Conservation (phyloP, 2,329 filamentous ascomycete species). For the Aureobasidium sp. region DNA sequence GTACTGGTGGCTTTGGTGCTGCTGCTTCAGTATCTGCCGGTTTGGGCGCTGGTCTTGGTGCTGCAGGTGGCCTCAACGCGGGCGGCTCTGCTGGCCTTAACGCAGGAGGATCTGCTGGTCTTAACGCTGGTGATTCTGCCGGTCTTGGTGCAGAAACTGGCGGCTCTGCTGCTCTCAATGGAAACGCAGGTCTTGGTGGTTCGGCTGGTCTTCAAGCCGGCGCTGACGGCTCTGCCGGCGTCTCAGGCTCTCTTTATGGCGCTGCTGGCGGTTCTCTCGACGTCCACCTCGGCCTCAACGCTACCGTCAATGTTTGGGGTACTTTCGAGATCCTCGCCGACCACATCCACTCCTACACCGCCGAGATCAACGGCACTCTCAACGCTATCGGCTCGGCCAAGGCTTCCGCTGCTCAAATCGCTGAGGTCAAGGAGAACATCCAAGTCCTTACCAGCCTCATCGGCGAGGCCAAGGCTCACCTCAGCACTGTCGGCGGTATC, state of each 20-base stretch:
- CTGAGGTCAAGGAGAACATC: constrained; percentile 9
- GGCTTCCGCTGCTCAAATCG: not conserved
- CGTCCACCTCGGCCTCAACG: constrained; percentile 1
- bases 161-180: constrained; percentile 20
- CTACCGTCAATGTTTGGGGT: not conserved
- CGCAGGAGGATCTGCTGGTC: no score
- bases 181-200: constrained; percentile 15
- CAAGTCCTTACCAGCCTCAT: not conserved
- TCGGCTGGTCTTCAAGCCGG: constrained; percentile 20
- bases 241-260: not conserved
- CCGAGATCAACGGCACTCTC: constrained; percentile 6
- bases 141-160: constrained; percentile 30
- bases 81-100: no score
- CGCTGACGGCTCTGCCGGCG: not conserved
- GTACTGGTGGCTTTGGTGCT: constrained; percentile 23
- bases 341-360: constrained; percentile 3
- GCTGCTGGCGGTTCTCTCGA: constrained; percentile 2
- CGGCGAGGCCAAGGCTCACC: constrained; percentile 8
- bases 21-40: no score
- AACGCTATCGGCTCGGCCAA: not conserved
- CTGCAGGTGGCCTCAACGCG: no score
- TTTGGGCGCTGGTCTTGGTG: constrained; percentile 23
- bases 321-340: constrained; percentile 11
- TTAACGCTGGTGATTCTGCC: constrained; percentile 21
- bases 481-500: not conserved